These are phyloP conservation scores for Leccinum disarticulatum DNA, from an alignment of 768 basidiomycete genomes.

Conservation along the genomic window DNA sequence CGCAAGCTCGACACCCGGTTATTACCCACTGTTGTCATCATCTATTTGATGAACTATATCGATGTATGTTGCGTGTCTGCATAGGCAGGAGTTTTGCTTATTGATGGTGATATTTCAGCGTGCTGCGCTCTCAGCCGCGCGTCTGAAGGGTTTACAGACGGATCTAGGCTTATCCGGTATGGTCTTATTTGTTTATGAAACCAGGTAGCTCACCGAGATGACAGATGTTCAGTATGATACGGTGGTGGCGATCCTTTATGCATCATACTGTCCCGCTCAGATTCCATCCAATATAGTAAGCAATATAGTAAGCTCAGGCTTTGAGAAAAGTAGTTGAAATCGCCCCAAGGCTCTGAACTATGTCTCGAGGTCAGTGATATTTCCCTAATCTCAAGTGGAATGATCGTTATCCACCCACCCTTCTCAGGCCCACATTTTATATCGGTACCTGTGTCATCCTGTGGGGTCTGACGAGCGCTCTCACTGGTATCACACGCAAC, in stretches of 20 bases:
- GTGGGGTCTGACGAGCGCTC: slow-evolving; percentile 63
- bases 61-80: slow-evolving; percentile 42
- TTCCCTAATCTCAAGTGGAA: neutral
- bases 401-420: neutral
- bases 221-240: slow-evolving; percentile 56
- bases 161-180: slow-evolving; percentile 48
- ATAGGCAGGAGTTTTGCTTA: neutral
- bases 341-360: slow-evolving; percentile 38
- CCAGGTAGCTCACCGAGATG: neutral
- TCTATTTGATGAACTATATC: slow-evolving; percentile 69
- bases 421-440: slow-evolving; percentile 55
- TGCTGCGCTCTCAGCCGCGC: slow-evolving; percentile 49
- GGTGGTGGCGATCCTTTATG: slow-evolving; percentile 56
- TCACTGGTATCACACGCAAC: slow-evolving; percentile 61
- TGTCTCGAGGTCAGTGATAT: slow-evolving; percentile 42
- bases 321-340: neutral
- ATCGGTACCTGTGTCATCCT: slow-evolving; percentile 58
- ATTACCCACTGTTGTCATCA: slow-evolving; percentile 56
- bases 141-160: slow-evolving; percentile 50
- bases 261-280: slow-evolving; percentile 64
- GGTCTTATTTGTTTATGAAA: neutral
- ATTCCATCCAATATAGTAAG: slow-evolving; percentile 25
- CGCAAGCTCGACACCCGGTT: slow-evolving; percentile 56
- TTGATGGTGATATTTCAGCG: slow-evolving; percentile 32
- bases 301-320: neutral